Evolutionary conservation across 805 yeast genomes (phyloP), one percentile per base, ranked within the genome.

Genomic region (Kazachstania africana): DNA sequence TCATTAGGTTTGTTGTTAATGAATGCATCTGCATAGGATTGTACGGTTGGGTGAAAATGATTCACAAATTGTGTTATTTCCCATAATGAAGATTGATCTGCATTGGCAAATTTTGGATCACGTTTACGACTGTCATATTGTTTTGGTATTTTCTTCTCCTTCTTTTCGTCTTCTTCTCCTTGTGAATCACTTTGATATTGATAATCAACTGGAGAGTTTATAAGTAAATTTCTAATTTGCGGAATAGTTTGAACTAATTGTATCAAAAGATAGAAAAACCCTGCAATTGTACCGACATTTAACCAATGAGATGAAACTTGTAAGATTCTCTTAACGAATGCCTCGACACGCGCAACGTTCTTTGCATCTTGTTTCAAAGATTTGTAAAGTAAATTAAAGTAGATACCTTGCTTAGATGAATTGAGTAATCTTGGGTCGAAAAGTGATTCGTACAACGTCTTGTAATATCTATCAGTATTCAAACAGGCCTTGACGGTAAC

Each of bases 321-420:
- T 26, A 82, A 63, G 31, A 85, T 73, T 60, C 98, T 70, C 59
- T 91, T 91, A 28, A 82, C 91, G 56, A 91, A 88, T 0, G 98
- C 94, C 50, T 77, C 62, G 5, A 84, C 80, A 45, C 97, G 68
- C 12, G 70, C 64, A 16, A 55, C 53, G 29, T 67, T 63, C 32
- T 68, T 63, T 6, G 59, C 44, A 48, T 87, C 97, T 36, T 67
- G 66, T 50, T 80, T 81, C 57, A 91, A 62, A 0, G 96, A 72
- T 53, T 81, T 84, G 67, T 73, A 85, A 31, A 91, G 61, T 47
- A 91, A 63, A 52, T 88, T 87, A 60, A 91, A 64, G 55, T 85
- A 91, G 36, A 91, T 78, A 44, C 94, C 84, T 57, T 88, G 94
- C 54, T 91, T 91, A 2, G 97, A 82, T 0, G 96, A 80, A n/a